These are phyloP conservation scores for Ormosia emarginata DNA, from an alignment of 306 rosid species.

Conservation along the genomic window DNA sequence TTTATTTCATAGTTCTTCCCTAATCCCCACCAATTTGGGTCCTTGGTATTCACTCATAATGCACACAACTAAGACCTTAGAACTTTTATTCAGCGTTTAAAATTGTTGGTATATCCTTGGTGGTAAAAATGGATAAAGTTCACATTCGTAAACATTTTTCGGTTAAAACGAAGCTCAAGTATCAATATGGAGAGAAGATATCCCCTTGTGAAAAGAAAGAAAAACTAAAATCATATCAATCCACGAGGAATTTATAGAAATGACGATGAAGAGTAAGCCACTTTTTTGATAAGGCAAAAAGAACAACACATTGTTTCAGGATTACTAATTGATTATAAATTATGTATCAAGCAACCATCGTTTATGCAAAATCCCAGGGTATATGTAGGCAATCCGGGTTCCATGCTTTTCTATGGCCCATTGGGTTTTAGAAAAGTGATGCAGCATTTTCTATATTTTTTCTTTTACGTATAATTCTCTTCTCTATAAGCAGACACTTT, in stretches of 20 bases:
- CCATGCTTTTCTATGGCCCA: not conserved
- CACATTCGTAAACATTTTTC: constrained; percentile 9
- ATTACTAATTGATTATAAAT: constrained; percentile 25
- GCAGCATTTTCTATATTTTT: not conserved
- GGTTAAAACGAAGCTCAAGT: not conserved
- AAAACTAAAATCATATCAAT: constrained; percentile 12
- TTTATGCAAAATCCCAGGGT: not conserved
- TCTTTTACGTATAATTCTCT: not conserved
- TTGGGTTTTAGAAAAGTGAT: not conserved
- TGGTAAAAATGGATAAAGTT: constrained; percentile 2
- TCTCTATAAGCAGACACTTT: no score
- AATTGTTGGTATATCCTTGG: not conserved
- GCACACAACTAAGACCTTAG: not conserved
- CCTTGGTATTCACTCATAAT: constrained; percentile 15
- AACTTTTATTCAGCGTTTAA: constrained; percentile 4
- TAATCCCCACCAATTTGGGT: constrained; percentile 31
- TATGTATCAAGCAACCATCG: constrained; percentile 14
- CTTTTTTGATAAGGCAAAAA: constrained; percentile 17
- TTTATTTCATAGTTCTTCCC: constrained; percentile 14
- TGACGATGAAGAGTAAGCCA: constrained; percentile 1
- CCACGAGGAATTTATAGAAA: not conserved
- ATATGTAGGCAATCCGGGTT: constrained; percentile 4
- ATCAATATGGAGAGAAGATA: not conserved
- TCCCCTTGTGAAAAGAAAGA: not conserved
- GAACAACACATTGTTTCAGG: constrained; percentile 18